phyloP scores from a whole-genome alignment of 2,329 filamentous ascomycete genomes.

The Tolypocladium ophioglossoides region DNA sequence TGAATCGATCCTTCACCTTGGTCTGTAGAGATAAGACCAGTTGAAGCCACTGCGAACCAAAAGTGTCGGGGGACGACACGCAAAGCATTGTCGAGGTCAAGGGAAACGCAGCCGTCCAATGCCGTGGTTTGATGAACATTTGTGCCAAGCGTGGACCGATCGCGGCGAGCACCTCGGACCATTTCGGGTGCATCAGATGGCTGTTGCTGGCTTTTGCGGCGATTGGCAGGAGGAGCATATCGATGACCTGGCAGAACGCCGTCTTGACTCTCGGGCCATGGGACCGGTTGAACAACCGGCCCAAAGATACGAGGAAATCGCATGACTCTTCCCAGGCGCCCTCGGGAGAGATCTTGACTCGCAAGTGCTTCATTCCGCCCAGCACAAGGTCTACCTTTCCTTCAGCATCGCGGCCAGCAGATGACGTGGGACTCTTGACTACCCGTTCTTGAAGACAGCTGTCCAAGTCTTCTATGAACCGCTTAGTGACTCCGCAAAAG shows the following conservation, averaged over 20 bases:
- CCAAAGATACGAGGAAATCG: conserved; percentile 75
- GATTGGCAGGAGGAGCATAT: conserved; percentile 76
- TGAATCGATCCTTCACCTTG: conserved; percentile 73
- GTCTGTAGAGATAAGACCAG: conserved; percentile 67
- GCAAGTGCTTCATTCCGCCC: conserved; percentile 82
- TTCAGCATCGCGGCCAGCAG: conserved; percentile 56
- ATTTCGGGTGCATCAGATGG: conserved; percentile 71
- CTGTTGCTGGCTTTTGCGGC: conserved; percentile 67
- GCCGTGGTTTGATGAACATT: conserved; percentile 82
- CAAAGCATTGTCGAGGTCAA: conserved; percentile 81
- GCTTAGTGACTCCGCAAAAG: conserved; percentile 71
- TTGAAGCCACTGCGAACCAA: conserved; percentile 78
- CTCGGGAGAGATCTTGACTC: conserved; percentile 61
- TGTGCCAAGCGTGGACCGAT: conserved; percentile 70
- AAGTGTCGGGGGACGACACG: conserved; percentile 74
- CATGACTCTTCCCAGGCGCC: conserved; percentile 78
- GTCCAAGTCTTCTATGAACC: conserved; percentile 75
- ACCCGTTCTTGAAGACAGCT: conserved; percentile 65
- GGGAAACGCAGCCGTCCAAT: conserved; percentile 85
- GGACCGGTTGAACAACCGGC: conserved; percentile 70
- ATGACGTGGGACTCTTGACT: conserved; percentile 51
- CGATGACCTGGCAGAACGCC: conserved; percentile 86
- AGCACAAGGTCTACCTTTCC: conserved; percentile 79
- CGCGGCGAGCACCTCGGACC: conserved; percentile 73
- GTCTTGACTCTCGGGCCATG: conserved; percentile 88